phyloP scores from a whole-genome alignment of 176 grass and related monocot genomes.

The Hordeum marinum region DNA sequence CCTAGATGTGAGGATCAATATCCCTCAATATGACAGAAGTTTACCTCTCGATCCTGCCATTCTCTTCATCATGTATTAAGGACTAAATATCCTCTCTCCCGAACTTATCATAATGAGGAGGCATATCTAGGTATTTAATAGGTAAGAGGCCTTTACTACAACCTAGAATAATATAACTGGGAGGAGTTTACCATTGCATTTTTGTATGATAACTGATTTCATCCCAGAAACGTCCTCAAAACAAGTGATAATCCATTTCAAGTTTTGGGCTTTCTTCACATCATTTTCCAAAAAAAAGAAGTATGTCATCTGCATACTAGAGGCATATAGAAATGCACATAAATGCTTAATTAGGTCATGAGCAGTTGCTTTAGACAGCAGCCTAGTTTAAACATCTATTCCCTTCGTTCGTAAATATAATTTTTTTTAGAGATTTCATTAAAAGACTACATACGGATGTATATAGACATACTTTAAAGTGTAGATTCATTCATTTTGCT shows the following conservation, averaged over 20 bases:
- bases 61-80: not conserved
- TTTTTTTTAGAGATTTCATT: no score
- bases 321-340: not conserved
- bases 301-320: not conserved
- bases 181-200: not conserved
- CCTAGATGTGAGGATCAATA: not conserved
- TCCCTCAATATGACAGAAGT: not conserved
- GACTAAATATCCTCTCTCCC: no score
- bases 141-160: not conserved
- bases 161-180: not conserved
- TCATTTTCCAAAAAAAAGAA: not conserved
- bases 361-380: not conserved
- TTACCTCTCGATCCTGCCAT: not conserved
- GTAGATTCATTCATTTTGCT: no score
- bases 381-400: not conserved
- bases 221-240: not conserved
- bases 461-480: no score
- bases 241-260: not conserved
- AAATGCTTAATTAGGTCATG: not conserved
- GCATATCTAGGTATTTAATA: not conserved
- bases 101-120: no score
- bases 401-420: no score
- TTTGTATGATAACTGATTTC: not conserved
- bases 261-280: not conserved
- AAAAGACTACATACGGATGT: no score